Base-by-base conservation (phyloP, 164 flowering plant genomes). In the Stephania yunnanensis region DNA sequence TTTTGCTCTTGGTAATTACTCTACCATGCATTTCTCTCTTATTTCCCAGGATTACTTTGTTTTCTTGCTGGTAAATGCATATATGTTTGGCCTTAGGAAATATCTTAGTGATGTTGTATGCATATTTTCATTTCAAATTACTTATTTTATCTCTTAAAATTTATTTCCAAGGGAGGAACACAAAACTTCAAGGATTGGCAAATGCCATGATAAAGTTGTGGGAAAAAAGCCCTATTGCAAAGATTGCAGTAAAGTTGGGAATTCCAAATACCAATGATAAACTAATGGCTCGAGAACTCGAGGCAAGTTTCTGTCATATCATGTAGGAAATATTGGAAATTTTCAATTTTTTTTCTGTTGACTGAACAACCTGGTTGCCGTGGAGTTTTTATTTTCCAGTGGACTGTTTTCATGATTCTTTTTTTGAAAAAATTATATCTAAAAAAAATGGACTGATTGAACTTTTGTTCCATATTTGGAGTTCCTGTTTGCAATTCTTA, bases 161-260 rank as follows among this genome's bases (percentile, higher is more conserved):
- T 48, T 48, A 48, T 48, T 76, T n/a, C 76, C 80, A 76, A 93
- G 97, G 99, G 69, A 88, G 92, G 79, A 95, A 95, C 86, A 85
- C 86, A 69, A 86, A 78, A 75, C 94, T 92, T 79, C 98, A 95
- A 82, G 98, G 99, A 61, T 80, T 95, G 77, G 99, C 99, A 77
- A 84, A 87, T 77, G 95, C 97, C 58, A 90, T 95, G 55, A 71
- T 93, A 58, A 92, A 93, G 81, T 80, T 95, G 81, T 95, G 99
- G 99, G 94, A 92, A 82, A 92, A 88, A 80, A 84, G 90, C 78
- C 82, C 77, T 69, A 83, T 95, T 52, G 97, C 81, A 74, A 95
- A 93, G 87, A 91, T 95, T 84, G 97, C 99, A 65, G 73, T 95
- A 63, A 95, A 95, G 86, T 89, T 81, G 86, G 98, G 99, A 31